Percentiles rank a stretch among this genome's conserved stretches.
phyloP scores from a whole-genome alignment of 164 flowering plant genomes.

The Hamamelis virginiana region DNA sequence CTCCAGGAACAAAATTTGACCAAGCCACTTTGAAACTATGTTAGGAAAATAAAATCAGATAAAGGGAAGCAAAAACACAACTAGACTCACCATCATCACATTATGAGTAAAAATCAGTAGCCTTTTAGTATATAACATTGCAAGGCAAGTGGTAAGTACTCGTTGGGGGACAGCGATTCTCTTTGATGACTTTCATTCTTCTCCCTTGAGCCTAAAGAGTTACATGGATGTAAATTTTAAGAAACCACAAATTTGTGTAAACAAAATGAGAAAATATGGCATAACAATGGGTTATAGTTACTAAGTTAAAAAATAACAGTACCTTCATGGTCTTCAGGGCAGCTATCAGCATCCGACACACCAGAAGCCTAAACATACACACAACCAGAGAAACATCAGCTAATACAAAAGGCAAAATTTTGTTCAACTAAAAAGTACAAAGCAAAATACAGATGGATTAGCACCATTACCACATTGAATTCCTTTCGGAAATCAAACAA shows the following conservation, averaged over 20 bases:
- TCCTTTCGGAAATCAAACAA: too few species aligned
- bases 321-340: conserved; percentile 20
- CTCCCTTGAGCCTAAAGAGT: conserved; percentile 24
- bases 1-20: not conserved
- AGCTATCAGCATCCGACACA: conserved; percentile 12
- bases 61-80: not conserved
- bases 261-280: not conserved
- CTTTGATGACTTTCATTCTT: conserved; percentile 11
- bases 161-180: conserved; percentile 23
- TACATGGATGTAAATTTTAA: not conserved
- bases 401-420: too few species aligned
- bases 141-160: conserved; percentile 36
- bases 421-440: too few species aligned
- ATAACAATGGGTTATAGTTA: not conserved
- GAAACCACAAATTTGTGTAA: not conserved
- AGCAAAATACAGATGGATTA: too few species aligned
- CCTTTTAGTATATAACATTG: conserved; percentile 5
- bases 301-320: not conserved
- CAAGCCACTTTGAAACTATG: not conserved
- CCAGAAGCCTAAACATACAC: conserved; percentile 16
- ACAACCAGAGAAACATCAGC: too few species aligned
- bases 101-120: conserved; percentile 8
- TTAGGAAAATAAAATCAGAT: not conserved
- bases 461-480: too few species aligned
- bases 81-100: conserved; percentile 10